phyloP scores from a whole-genome alignment of 164 flowering plant species.

The Annona cherimola region DNA sequence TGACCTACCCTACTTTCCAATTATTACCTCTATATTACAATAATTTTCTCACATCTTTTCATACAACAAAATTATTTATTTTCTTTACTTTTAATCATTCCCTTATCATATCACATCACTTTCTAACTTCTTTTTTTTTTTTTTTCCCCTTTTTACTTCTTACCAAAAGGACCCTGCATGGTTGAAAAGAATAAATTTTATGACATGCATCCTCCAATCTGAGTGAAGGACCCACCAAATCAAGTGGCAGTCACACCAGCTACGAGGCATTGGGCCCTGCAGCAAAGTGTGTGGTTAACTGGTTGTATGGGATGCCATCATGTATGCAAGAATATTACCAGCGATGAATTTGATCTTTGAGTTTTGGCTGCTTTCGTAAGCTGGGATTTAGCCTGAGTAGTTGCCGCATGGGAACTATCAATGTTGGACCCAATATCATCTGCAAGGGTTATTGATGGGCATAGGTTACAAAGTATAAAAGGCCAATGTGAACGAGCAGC shows the following conservation, averaged over 20 bases:
- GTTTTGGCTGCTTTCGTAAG: conserved; percentile 84
- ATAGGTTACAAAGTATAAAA: not conserved
- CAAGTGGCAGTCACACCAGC: no score
- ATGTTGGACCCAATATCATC: conserved; percentile 80
- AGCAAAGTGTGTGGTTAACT: not conserved
- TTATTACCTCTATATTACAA: no score
- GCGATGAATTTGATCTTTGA: conserved; percentile 81
- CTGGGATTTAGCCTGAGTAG: conserved; percentile 66
- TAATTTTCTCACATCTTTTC: no score
- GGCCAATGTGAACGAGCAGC: not conserved
- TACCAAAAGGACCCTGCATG: no score
- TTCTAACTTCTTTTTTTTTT: not conserved
- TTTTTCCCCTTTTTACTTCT: no score
- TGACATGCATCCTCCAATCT: no score
- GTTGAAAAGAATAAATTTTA: no score
- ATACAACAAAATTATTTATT: no score
- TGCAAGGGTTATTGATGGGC: conserved; percentile 18
- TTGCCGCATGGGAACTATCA: conserved; percentile 62
- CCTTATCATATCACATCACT: no score
- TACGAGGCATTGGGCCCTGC: no score
- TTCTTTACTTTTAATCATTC: not conserved
- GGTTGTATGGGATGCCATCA: not conserved
- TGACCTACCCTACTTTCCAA: not conserved
- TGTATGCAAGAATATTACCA: conserved; percentile 37
- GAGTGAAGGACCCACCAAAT: no score